A percentile compares a stretch with the other conserved stretches of the same genome.
Conservation (phyloP, 2,329 filamentous ascomycete genomes). For the Seiridium cupressi region DNA sequence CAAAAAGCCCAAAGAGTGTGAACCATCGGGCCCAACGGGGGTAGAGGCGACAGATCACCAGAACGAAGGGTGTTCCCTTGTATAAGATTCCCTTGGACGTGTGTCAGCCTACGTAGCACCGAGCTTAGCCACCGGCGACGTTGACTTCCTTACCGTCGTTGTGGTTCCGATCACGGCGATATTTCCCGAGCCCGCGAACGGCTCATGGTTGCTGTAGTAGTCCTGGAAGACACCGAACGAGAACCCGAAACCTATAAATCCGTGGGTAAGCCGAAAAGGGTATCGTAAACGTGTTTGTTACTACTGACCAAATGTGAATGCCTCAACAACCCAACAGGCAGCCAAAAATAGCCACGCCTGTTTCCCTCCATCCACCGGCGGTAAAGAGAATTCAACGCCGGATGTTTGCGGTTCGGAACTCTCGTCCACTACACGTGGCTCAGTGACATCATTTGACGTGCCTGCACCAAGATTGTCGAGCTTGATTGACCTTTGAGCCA, state of each 20-base stretch:
- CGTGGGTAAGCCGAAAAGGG: neutral
- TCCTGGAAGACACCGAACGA: conserved; percentile 3
- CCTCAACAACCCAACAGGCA: conserved; percentile 6
- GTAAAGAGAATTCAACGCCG: neutral
- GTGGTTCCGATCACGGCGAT: conserved; percentile 3
- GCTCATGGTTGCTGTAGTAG: neutral
- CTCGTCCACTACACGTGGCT: neutral
- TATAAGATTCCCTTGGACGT: neutral
- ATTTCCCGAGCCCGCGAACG: neutral
- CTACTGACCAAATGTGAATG: conserved; percentile 3
- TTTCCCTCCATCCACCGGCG: neutral
- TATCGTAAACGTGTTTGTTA: neutral
- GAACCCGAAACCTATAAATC: neutral
- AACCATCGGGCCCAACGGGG: neutral
- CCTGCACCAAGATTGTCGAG: neutral
- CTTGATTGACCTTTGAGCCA: neutral
- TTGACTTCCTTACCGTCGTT: neutral
- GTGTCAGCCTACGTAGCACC: too few species aligned
- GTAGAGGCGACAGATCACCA: neutral
- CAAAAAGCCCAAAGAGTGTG: neutral
- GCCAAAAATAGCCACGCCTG: conserved; percentile 6
- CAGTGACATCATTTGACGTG: neutral
- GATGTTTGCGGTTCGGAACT: neutral
- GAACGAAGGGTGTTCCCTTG: neutral
- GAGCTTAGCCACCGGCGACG: too few species aligned